Percentiles rank a stretch among this genome's conserved stretches.
phyloP scores from a whole-genome alignment of 1,284 basidiomycete genomes.

The Microbotryum silenes-acaulis region DNA sequence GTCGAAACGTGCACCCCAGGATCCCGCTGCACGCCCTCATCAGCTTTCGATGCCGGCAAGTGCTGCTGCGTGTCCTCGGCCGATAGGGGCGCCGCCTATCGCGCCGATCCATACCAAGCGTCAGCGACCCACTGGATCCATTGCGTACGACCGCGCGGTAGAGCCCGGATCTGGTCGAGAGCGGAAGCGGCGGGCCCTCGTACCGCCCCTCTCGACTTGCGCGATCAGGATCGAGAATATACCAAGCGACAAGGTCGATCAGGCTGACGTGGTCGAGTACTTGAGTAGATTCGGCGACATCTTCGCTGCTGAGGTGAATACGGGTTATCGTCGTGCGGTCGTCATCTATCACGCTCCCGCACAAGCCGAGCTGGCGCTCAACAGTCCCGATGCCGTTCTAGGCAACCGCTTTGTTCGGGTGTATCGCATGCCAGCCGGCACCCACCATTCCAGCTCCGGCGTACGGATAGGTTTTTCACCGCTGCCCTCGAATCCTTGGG shows the following conservation, averaged over 20 bases:
- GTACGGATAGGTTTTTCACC: no score
- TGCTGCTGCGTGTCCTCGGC: no score
- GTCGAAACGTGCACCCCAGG: no score
- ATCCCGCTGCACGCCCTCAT: no score
- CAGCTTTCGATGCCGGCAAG: no score
- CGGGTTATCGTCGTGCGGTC: conserved; percentile 62
- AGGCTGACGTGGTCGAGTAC: conserved; percentile 74
- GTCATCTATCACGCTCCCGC: conserved; percentile 79
- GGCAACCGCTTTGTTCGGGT: conserved; percentile 90
- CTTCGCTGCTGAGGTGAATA: conserved; percentile 84
- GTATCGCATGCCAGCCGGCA: not conserved
- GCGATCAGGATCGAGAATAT: conserved; percentile 93
- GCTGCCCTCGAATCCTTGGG: no score
- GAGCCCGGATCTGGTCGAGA: no score
- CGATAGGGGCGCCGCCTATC: no score
- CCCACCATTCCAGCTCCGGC: no score
- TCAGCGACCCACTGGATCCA: no score
- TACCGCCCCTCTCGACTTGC: conserved; percentile 18
- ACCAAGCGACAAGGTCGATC: conserved; percentile 68
- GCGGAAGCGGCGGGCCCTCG: not conserved
- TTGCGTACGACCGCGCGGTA: no score
- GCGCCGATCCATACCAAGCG: not conserved
- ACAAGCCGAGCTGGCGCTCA: conserved; percentile 82
- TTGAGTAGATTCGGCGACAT: conserved; percentile 89
- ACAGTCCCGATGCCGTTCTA: conserved; percentile 85